Percentiles rank a stretch among this genome's conserved stretches.
Conservation (phyloP, 2,329 filamentous ascomycete species). For the Colletotrichum abscissum region DNA sequence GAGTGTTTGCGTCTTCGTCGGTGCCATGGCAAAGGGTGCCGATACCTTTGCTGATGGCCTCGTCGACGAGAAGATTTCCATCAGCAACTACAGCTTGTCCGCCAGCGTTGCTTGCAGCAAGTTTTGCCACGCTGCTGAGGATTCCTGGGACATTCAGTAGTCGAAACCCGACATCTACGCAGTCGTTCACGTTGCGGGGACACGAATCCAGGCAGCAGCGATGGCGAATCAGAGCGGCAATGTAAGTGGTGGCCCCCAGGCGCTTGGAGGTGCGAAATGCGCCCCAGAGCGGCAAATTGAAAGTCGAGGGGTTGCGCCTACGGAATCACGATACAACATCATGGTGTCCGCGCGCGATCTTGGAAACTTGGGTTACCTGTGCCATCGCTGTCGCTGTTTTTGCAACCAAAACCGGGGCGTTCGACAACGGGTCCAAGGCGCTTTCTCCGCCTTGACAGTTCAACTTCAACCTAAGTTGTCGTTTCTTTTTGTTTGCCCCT, state of each 20-base stretch:
- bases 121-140: constrained; percentile 98
- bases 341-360: constrained; percentile 36
- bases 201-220: background rate
- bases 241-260: constrained; percentile 31
- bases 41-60: constrained; percentile 95
- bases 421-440: constrained; percentile 81
- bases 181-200: background rate
- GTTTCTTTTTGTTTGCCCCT: constrained; percentile 48
- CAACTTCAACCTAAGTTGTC: constrained; percentile 75
- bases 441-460: constrained; percentile 67
- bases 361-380: constrained; percentile 71
- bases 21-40: constrained; percentile 96
- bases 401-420: constrained; percentile 85
- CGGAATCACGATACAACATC: constrained; percentile 17
- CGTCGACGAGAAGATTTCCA: constrained; percentile 97
- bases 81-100: constrained; percentile 97
- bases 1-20: constrained; percentile 97
- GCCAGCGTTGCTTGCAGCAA: constrained; percentile 99
- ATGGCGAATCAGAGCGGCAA: constrained; percentile 6
- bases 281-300: background rate
- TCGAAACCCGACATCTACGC: background rate
- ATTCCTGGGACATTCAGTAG: constrained; percentile 94
- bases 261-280: constrained; percentile 23
- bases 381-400: constrained; percentile 82
- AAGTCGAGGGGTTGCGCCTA: background rate